Percentiles rank a stretch among this genome's conserved stretches.
phyloP scores from a whole-genome alignment of 768 basidiomycete genomes.

The Suillus subaureus region DNA sequence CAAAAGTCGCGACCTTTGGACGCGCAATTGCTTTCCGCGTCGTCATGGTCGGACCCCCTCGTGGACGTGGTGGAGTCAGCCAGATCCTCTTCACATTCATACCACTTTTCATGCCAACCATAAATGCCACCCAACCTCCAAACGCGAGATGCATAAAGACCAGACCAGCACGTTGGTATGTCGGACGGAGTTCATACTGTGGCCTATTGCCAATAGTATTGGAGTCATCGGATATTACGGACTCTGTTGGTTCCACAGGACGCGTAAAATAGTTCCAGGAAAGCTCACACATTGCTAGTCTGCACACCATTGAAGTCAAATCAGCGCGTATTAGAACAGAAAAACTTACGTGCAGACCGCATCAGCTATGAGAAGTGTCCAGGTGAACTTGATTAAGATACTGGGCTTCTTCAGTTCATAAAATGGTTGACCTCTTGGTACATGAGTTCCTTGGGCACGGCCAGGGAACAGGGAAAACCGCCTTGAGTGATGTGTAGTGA shows the following conservation, averaged over 20 bases:
- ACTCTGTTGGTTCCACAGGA: constrained; percentile 10
- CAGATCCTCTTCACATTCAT: constrained; percentile 33
- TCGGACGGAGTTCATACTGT: constrained; percentile 30
- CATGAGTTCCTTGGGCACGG: background rate
- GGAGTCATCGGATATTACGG: constrained; percentile 13
- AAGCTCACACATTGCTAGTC: constrained; percentile 28
- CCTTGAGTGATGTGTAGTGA: background rate
- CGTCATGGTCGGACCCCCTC: background rate
- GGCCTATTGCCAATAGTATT: constrained; percentile 11
- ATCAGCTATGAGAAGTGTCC: constrained; percentile 31
- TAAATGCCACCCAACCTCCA: constrained; percentile 30
- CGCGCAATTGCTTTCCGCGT: background rate
- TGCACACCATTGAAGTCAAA: constrained; percentile 9
- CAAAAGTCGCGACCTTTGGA: constrained; percentile 1
- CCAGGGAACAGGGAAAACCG: background rate
- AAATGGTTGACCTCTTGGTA: constrained; percentile 21
- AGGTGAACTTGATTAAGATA: constrained; percentile 25
- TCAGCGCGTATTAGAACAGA: background rate
- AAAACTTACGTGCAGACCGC: constrained; percentile 32
- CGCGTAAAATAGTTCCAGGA: constrained; percentile 33
- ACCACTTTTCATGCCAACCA: constrained; percentile 28
- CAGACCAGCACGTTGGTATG: constrained; percentile 31
- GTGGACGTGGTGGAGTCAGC: constrained; percentile 31
- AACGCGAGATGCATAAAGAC: constrained; percentile 30
- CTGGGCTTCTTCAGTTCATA: constrained; percentile 25